Evolutionary conservation across 306 rosid species (phyloP).

Genomic region (Macrotyloma uniflorum): DNA sequence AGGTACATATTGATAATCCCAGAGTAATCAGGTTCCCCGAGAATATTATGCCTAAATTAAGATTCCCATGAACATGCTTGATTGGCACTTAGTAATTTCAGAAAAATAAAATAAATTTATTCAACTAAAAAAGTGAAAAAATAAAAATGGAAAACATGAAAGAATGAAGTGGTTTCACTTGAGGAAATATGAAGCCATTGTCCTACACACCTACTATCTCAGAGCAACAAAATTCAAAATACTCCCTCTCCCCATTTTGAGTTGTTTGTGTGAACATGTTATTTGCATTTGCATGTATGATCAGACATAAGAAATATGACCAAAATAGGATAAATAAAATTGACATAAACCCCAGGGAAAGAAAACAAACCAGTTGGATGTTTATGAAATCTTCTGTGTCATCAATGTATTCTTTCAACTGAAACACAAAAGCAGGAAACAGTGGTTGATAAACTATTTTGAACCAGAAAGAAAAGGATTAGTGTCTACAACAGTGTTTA

Average conservation of each 20-base stretch:
- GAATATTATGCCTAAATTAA: background rate
- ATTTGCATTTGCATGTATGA: constrained; percentile 14
- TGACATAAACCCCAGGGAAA: background rate
- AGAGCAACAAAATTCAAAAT: constrained; percentile 4
- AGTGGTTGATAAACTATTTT: constrained; percentile 26
- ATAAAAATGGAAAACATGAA: background rate
- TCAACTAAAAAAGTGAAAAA: background rate
- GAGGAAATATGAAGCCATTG: background rate
- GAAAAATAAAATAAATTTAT: background rate
- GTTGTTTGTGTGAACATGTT: constrained; percentile 27
- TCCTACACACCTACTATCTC: background rate
- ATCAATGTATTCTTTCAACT: constrained; percentile 98
- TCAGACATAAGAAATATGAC: background rate
- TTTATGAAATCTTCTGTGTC: constrained; percentile 99
- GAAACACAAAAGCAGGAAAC: constrained; percentile 47
- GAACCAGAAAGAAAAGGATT: constrained; percentile 15
- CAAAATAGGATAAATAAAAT: constrained; percentile 16
- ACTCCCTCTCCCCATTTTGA: background rate
- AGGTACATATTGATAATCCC: background rate
- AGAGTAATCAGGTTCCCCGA: background rate
- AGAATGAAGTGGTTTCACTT: background rate
- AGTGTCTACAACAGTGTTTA: constrained; percentile 39
- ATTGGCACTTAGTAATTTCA: background rate
- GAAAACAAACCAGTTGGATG: constrained; percentile 81
- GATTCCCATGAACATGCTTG: background rate